Base-by-base conservation (phyloP, 2,329 filamentous ascomycete species). In the Septoria linicola region DNA sequence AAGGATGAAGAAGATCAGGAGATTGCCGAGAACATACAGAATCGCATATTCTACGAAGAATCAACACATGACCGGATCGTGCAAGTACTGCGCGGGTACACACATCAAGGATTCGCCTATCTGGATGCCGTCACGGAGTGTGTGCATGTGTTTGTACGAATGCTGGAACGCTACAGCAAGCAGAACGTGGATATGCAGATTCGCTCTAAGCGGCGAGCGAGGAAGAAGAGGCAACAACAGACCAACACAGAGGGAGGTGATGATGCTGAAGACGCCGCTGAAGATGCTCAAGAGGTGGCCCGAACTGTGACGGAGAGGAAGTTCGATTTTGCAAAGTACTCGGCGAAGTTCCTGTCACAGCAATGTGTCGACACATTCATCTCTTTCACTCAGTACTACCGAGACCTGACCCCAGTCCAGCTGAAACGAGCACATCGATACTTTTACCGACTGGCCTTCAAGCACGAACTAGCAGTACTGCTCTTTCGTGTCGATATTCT, bases 1-100 rank as follows among this genome's bases (percentile, higher is more conserved):
- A 79, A 81, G 1, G 80, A 88, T 23, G 91, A 96, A 57, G 91
- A 96, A n/a, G 89, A 99, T 60, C 87, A 95, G 66, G 93, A 97
- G 62, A 97, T 99, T 67, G 92, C 93, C 0, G 92, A 99, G 67
- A 99, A 99, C 62, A 96, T 95, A 10, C 82, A 96, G 45, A 95
- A 87, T 63, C 88, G 92, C 55, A 89, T 99, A n/a, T 99, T 99
- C 69, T 99, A 99, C 72, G 93, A 99, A 70, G 90, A 97, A 66
- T 82, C 88, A 0, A 96, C 91, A 0, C 91, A 99, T 64, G 92
- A 99, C 55, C 80, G 88, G 19, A 81, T 99, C 44, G 80, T 92
- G 23, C 81, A 84, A 53, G 87, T 96, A 46, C 78, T 92, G 1
- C 80, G 86, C 57, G 85, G 80, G n/a, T 97, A 95, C 73, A 95